Base-by-base conservation (phyloP, 805 yeast species). In the Pichia membranifaciens region DNA sequence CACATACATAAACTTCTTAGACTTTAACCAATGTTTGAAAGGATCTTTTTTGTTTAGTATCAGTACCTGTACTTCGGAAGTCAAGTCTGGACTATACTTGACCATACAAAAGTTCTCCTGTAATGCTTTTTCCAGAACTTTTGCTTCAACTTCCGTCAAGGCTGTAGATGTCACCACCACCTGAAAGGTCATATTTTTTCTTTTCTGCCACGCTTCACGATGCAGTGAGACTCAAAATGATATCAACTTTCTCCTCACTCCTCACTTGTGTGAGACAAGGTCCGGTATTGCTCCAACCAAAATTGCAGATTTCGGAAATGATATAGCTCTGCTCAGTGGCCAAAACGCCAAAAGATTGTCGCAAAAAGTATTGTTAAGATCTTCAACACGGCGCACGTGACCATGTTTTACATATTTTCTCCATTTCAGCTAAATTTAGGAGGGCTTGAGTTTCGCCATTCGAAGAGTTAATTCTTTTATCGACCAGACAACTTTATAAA, bases 1-100 rank as follows among this genome's bases (percentile, higher is more conserved):
- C 37, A 76, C 72, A 56, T 71, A 79, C 45, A 64, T 68, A 59
- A 70, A 81, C 57, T 81, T 81, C 29, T 74, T 78, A 1, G 84
- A 77, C 46, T 66, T 62, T 13, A 57, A 34, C 68, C 68, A 64
- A 13, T 33, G 29, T 33, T 47, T 45, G 23, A 52, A 53, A 8
- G 51, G 45, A 21, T 50, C 49, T 4, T 48, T 35, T 7, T 62
- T 54, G 40, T 64, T 58, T 2, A 63, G 50, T 18, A 64, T 54
- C 25, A 64, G 41, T 13, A 55, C 45, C 0, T 35, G 28, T 1
- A 64, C 63, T 20, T 60, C 63, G 3, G 60, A 51, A 5, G 64
- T 60, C 16, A 64, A 52, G 44, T 64, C 61, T 29, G 58, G 53
- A 32, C 48, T 34, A 45, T 62, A 63, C 18, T 25, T 41, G 2